Base-by-base conservation (phyloP, 78 protist genomes). In the Dictyostelium firmibasis region DNA sequence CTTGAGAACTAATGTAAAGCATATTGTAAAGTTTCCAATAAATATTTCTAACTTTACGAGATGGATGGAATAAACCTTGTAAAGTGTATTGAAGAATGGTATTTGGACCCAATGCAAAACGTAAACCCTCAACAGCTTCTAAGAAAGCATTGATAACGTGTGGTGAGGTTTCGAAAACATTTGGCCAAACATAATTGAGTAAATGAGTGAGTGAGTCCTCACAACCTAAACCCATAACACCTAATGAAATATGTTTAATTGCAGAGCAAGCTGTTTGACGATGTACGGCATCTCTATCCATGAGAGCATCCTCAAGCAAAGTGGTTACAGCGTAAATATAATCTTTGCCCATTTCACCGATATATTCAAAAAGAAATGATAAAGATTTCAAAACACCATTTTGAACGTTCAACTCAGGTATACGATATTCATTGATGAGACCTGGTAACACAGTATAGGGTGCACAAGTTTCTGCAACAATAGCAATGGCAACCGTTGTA, bases 401-500 rank as follows among this genome's bases (percentile, higher is more conserved):
- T 91, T 98, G 99, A 43, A 99, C 99, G 86, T 99, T 99, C 67
- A 98, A 93, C 96, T 99, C 99, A 3, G 99, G 99, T 29, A 98
- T 98, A 70, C 99, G 98, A 96, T 99, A 99, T 96, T 99, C 99
- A 97, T 99, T 98, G 98, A 99, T 95, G 18, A 99, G 97, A 20
- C 97, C 99, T 13, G 99, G 99, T 25, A 99, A 77, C 9, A 99
- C 99, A 0, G 99, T 98, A 94, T 97, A 99, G 0, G 99, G 99
- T 2, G 97, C 92, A 96, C 99, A 99, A 1, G 98, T 97, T 95
- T 99, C 99, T 0, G 99, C 99, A 5, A 99, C 99, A 93, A 99
- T 98, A 72, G 99, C 99, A 41, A 99, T 99, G 72, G 99, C 99
- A 20, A 99, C 98, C 2, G 99, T 99, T 29, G 99, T 99, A 98